Base-by-base conservation (phyloP, 2,329 filamentous ascomycete genomes). In the Scleromitrula shiraiana region DNA sequence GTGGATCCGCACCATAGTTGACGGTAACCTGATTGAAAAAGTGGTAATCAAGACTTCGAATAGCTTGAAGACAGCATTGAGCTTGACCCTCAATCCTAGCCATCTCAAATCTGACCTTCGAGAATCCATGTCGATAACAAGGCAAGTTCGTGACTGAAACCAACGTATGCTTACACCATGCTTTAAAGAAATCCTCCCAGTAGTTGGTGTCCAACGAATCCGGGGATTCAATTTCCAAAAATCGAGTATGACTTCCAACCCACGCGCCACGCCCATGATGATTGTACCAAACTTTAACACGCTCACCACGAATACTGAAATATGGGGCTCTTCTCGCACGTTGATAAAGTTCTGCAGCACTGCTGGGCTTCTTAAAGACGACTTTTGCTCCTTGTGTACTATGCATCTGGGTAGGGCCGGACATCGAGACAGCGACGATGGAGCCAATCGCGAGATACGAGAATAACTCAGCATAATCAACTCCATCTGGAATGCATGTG, bases 401-500 rank as follows among this genome's bases (percentile, higher is more conserved):
- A 7, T 47, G 45, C 1, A 14, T 32, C 12, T n/a, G 20, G 7
- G 41, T 27, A 3, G 45, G 37, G 5, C 7, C 8, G 12, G 41
- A 15, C 29, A 47, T 22, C 2, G 33, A 26, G 14, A 47, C 27
- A 3, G 45, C 45, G 8, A 38, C 37, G 5, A 47, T 17, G 3
- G 37, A 27, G 9, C 45, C 45, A 14, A 27, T 41, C 2, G 41
- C 29, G 4, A 47, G 33, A 2, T 30, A 15, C 2, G 22, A 29
- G 22, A 47, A 41, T 12, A 61, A 39, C 6, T 58, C 50, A 2
- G 12, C 37, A 12, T 51, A 33, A 1, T 32, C 39, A 2, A 50
- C 26, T 1, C 29, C 32, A 6, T 23, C 17, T 1, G 58, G 57
- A 10, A 60, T 51, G 8, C 53, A 45, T 6, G 49, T 55, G 3